These are phyloP conservation scores for Botryotinia globosa DNA, from an alignment of 2,329 filamentous ascomycete genomes.

Conservation along the genomic window DNA sequence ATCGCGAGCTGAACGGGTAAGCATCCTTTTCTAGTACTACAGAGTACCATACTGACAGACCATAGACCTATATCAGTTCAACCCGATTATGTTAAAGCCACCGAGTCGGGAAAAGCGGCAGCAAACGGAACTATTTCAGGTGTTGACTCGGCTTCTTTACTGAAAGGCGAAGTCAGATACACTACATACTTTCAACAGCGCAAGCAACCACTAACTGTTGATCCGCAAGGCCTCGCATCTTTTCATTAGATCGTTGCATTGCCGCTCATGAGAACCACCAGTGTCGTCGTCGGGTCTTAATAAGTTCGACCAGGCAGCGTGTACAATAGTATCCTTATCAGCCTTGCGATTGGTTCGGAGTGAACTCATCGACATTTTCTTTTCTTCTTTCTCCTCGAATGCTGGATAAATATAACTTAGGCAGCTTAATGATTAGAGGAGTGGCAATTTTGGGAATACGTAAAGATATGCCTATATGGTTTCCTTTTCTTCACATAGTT, in stretches of 20 bases:
- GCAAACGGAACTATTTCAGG: constrained; percentile 45
- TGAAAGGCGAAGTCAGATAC: constrained; percentile 45
- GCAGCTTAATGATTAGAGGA: constrained; percentile 6
- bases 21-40: constrained; percentile 32
- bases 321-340: constrained; percentile 13
- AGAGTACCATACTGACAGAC: constrained; percentile 23
- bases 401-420: constrained; percentile 14
- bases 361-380: neutral
- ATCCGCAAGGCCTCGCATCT: constrained; percentile 34
- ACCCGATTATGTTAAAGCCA: constrained; percentile 37
- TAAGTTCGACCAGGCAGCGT: neutral
- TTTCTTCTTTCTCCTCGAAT: constrained; percentile 9
- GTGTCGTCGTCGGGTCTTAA: constrained; percentile 4
- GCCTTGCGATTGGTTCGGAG: neutral
- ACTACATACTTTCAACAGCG: constrained; percentile 44
- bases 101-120: constrained; percentile 41
- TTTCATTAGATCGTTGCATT: constrained; percentile 27
- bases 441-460: neutral
- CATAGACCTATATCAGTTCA: constrained; percentile 45
- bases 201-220: constrained; percentile 28
- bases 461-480: neutral
- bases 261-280: neutral
- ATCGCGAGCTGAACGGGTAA: constrained; percentile 84
- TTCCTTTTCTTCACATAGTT: neutral
- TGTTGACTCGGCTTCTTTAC: constrained; percentile 44